Conservation (phyloP, 2,329 filamentous ascomycete genomes). For the Clarireedia homoeocarpa region DNA sequence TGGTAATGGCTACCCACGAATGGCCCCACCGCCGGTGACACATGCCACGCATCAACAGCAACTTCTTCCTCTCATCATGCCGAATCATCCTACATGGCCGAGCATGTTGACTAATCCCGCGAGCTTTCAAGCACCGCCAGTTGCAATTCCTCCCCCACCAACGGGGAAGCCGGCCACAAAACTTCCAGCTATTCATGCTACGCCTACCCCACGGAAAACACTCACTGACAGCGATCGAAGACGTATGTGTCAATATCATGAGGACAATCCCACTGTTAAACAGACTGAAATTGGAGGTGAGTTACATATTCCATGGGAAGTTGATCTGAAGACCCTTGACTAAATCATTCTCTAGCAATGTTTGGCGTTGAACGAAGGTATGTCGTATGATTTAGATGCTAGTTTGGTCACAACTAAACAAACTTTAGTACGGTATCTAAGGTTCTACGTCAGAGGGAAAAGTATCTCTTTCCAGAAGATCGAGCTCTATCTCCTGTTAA, state of each 20-base stretch:
- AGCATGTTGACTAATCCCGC: conserved; percentile 72
- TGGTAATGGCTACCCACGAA: conserved; percentile 44
- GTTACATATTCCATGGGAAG: conserved; percentile 21
- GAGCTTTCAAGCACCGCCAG: conserved; percentile 47
- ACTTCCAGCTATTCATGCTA: conserved; percentile 41
- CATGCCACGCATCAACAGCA: conserved; percentile 42
- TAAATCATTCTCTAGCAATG: conserved; percentile 48
- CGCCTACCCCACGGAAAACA: conserved; percentile 70
- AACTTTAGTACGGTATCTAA: conserved; percentile 86
- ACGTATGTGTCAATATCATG: conserved; percentile 88
- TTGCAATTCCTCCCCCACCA: conserved; percentile 47
- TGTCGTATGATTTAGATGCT: conserved; percentile 1
- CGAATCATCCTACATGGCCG: conserved; percentile 62
- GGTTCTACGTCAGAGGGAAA: conserved; percentile 87
- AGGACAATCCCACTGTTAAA: conserved; percentile 82
- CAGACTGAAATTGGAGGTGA: conserved; percentile 91
- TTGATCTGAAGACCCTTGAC: conserved; percentile 1
- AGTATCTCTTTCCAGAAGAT: conserved; percentile 79
- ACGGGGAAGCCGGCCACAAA: conserved; percentile 38
- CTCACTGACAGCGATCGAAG: conserved; percentile 85
- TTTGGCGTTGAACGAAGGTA: conserved; percentile 99
- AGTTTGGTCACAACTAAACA: neutral
- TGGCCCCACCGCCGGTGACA: conserved; percentile 46
- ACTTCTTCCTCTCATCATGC: conserved; percentile 65
- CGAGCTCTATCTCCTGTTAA: conserved; percentile 74